phyloP scores from a whole-genome alignment of 768 basidiomycete species.

The Strobilomyces confusus region DNA sequence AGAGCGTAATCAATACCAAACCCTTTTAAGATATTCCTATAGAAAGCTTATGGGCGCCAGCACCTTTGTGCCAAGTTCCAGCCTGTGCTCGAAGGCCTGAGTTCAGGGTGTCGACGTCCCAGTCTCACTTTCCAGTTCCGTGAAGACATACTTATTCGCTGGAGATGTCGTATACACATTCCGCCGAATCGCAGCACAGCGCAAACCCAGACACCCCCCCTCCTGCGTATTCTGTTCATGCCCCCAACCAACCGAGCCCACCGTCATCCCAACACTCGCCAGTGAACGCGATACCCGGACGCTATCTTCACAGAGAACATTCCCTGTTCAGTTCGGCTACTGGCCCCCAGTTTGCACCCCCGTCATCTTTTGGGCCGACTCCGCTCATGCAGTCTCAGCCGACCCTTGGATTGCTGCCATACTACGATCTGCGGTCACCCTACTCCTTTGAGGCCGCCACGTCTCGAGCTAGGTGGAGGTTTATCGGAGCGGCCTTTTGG shows the following conservation, averaged over 20 bases:
- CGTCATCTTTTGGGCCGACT: constrained; percentile 36
- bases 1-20: too few relatives aligned
- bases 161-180: constrained; percentile 14
- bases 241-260: constrained; percentile 12
- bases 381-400: constrained; percentile 36
- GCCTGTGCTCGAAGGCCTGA: background rate
- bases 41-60: background rate
- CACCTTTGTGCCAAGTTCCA: background rate
- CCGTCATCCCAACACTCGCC: constrained; percentile 18
- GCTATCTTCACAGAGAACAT: constrained; percentile 12
- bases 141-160: background rate
- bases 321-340: constrained; percentile 17
- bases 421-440: constrained; percentile 42
- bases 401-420: constrained; percentile 34
- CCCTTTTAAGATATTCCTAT: background rate
- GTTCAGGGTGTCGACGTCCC: background rate
- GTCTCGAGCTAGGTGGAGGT: constrained; percentile 40
- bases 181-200: constrained; percentile 15
- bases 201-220: constrained; percentile 29
- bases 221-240: constrained; percentile 26
- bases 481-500: constrained; percentile 39
- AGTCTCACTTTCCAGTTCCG: background rate
- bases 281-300: constrained; percentile 9
- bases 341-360: constrained; percentile 14
- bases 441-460: constrained; percentile 36